These are phyloP conservation scores for Eucalyptus urophylla DNA, from an alignment of 345 rosid species.

Conservation along the genomic window DNA sequence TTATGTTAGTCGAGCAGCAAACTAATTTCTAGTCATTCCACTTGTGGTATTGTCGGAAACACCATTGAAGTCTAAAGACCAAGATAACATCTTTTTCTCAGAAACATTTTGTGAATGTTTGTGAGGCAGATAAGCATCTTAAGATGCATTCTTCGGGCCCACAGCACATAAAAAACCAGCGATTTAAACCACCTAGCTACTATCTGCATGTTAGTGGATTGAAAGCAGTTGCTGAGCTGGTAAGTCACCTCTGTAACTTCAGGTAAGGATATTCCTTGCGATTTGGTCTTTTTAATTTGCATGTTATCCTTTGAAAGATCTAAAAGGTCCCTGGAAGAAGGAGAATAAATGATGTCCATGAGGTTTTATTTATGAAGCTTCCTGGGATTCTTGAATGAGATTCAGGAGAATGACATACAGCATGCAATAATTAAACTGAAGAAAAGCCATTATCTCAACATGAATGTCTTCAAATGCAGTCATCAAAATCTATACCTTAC, in stretches of 20 bases:
- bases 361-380: background rate
- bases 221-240: background rate
- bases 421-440: background rate
- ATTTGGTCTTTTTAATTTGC: constrained; percentile 72
- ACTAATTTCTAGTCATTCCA: background rate
- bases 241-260: constrained; percentile 60
- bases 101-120: background rate
- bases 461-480: background rate
- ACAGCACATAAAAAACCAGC: background rate
- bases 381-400: background rate
- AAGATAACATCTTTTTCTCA: background rate
- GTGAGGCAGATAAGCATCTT: background rate
- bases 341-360: background rate
- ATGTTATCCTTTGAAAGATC: constrained; percentile 76
- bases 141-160: background rate
- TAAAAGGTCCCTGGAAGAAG: constrained; percentile 50
- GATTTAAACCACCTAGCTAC: background rate
- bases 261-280: constrained; percentile 49
- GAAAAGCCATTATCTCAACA: background rate
- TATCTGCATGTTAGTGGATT: background rate
- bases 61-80: background rate
- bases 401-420: background rate
- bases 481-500: constrained; percentile 34
- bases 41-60: background rate
- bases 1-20: background rate